Conservation (phyloP, 106 monocot species). For the Alisma plantagoaquatica region DNA sequence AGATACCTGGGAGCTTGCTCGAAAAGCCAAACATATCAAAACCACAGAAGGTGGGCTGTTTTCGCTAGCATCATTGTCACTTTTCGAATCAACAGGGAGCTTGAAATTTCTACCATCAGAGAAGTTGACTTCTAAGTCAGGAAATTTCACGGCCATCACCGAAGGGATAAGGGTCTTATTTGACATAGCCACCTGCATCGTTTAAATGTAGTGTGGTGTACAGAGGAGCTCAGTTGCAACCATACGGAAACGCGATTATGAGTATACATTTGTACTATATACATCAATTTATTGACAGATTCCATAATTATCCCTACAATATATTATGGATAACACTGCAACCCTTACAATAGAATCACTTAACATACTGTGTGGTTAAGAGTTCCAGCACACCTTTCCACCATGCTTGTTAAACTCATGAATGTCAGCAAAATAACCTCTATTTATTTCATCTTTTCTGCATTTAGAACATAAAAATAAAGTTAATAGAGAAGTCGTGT, state of each 20-base stretch:
- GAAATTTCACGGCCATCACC: slow-evolving; percentile 53
- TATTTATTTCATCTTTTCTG: slow-evolving; percentile 22
- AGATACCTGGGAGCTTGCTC: slow-evolving; percentile 87
- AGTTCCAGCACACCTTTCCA: no score
- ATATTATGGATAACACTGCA: no score
- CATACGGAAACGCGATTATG: no score
- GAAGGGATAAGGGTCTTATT: slow-evolving; percentile 75
- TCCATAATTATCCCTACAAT: no score
- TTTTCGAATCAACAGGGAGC: slow-evolving; percentile 34
- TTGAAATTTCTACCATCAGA: slow-evolving; percentile 39
- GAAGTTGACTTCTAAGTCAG: slow-evolving; percentile 52
- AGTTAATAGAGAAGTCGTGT: no score
- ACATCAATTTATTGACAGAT: no score
- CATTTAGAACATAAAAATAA: slow-evolving; percentile 9
- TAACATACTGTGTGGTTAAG: no score
- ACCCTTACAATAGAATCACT: no score
- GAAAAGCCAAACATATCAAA: slow-evolving; percentile 81
- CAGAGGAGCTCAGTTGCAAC: no score
- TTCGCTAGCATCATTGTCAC: slow-evolving; percentile 9
- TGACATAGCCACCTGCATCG: slow-evolving; percentile 68
- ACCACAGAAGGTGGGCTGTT: slow-evolving; percentile 40
- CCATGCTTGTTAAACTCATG: slow-evolving; percentile 22
- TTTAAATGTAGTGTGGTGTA: no score
- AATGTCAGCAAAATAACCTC: slow-evolving; percentile 32
- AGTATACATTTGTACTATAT: no score